Evolutionary conservation across 2,329 filamentous ascomycete species (phyloP), one percentile per base, ranked within the genome.

Genomic region (Venturia nashicola): DNA sequence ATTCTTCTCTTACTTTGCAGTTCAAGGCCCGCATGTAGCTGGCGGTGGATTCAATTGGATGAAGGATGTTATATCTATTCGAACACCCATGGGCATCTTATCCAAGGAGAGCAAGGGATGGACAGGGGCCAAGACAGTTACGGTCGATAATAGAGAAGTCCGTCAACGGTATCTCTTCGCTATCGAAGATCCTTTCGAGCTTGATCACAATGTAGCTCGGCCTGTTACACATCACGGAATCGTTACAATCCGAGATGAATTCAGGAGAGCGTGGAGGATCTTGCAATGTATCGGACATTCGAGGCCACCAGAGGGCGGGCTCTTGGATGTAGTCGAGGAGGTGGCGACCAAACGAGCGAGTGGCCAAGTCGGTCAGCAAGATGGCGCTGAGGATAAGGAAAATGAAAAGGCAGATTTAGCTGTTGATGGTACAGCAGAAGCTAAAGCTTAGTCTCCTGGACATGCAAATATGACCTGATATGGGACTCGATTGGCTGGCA

Each of bases 171-270:
- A 91, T 72, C 81, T 96, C 5, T 89, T 96, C 68, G 90, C 90
- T 40, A 92, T 97, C 66, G 92, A 96, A 72, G 92, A 96, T 72
- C 92, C 92, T 0, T 96, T 96, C 70, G 91, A 96, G 76, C 76
- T 86, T 2, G 86, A 91, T 48, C 91, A 96, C 75, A 97, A 96
- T 69, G 88, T 96, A 42, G 92, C 89, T 3, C 81, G 90, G 61
- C 96, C 91, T 0, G 91, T 96, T 0, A 91, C 88, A 7, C 89
- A 93, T 70, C 83, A 86, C 66, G 90, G 91, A 2, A 90, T 96
- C 67, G 86, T 90, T 1, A 83, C 87, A 0, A 94, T 96, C 65
- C 81, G 90, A 48, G 88, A 94, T 69, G 91, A 96, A 74, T 94
- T 96, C 70, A 82, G 90, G 20, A 83, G 91, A 23, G 90, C 90